Percentiles rank a stretch among this genome's conserved stretches.
Conservation (phyloP, 129 eudicot genomes). For the Saposhnikovia divaricata region DNA sequence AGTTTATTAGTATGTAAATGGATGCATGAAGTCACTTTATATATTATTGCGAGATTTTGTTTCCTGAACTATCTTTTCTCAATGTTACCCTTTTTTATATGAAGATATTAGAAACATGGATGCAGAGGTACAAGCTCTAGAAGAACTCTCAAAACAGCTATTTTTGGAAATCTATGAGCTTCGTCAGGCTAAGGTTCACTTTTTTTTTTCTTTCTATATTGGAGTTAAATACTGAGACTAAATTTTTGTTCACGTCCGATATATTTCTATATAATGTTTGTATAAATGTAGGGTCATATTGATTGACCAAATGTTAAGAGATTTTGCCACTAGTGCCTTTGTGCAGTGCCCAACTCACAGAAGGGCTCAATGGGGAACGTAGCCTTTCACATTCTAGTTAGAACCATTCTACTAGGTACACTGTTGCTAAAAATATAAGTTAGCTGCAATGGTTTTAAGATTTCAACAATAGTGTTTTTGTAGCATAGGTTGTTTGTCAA, state of each 20-base stretch:
- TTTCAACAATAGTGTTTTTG: neutral
- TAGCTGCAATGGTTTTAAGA: neutral
- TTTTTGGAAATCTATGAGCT: slow-evolving; percentile 93
- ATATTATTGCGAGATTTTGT: neutral
- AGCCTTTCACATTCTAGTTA: neutral
- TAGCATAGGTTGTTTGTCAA: neutral
- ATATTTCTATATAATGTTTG: neutral
- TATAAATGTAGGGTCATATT: neutral
- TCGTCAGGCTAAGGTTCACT: slow-evolving; percentile 86
- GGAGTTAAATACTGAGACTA: neutral
- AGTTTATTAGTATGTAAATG: neutral
- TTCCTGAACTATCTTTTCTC: neutral
- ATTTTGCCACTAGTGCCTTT: neutral
- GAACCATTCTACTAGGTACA: neutral
- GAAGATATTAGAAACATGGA: slow-evolving; percentile 84
- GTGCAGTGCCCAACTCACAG: neutral
- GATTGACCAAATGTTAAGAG: neutral
- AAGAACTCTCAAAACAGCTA: slow-evolving; percentile 95
- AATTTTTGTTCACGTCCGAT: neutral
- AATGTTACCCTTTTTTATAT: slow-evolving; percentile 16
- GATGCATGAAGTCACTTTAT: neutral
- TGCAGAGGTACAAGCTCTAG: slow-evolving; percentile 87
- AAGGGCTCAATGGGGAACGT: neutral
- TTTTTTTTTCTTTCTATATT: neutral
- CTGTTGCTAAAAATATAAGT: neutral